Evolutionary conservation across 2,329 filamentous ascomycete species (phyloP).

Genomic region (Hypoxylon sp.): DNA sequence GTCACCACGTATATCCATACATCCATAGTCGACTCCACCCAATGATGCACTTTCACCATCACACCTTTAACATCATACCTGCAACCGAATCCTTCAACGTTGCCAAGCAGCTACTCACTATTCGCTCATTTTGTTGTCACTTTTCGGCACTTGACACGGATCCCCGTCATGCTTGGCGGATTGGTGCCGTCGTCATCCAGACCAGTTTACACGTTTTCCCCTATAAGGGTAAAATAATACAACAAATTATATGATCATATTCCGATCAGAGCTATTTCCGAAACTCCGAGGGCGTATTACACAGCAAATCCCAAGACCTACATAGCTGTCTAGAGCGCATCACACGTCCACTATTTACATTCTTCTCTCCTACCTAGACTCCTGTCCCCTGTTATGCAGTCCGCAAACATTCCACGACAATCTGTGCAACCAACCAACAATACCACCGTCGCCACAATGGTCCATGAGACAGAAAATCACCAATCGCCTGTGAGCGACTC

Average conservation of each 20-base stretch:
- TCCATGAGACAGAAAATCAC: slow-evolving; percentile 17
- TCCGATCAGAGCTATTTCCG: slow-evolving; percentile 29
- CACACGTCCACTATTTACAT: slow-evolving; percentile 24
- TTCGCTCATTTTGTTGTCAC: neutral
- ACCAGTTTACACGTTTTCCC: neutral
- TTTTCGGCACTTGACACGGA: neutral
- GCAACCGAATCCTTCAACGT: slow-evolving; percentile 1
- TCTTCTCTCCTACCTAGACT: slow-evolving; percentile 13
- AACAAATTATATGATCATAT: slow-evolving; percentile 18
- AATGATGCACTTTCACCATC: neutral
- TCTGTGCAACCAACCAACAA: slow-evolving; percentile 12
- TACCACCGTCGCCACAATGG: slow-evolving; percentile 17
- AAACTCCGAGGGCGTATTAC: slow-evolving; percentile 34
- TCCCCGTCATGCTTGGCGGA: neutral
- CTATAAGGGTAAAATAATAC: slow-evolving; percentile 19
- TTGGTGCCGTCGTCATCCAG: slow-evolving; percentile 13
- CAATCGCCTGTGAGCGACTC: slow-evolving; percentile 38
- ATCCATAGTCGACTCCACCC: neutral
- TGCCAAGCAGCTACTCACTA: slow-evolving; percentile 1
- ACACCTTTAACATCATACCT: neutral
- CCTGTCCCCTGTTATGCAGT: slow-evolving; percentile 13
- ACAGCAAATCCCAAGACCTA: slow-evolving; percentile 24
- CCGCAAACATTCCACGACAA: slow-evolving; percentile 9
- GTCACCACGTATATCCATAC: neutral
- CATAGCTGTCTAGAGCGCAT: slow-evolving; percentile 18